Evolutionary conservation across 768 basidiomycete species (phyloP).

Genomic region (Coprinopsis strossmayeri): DNA sequence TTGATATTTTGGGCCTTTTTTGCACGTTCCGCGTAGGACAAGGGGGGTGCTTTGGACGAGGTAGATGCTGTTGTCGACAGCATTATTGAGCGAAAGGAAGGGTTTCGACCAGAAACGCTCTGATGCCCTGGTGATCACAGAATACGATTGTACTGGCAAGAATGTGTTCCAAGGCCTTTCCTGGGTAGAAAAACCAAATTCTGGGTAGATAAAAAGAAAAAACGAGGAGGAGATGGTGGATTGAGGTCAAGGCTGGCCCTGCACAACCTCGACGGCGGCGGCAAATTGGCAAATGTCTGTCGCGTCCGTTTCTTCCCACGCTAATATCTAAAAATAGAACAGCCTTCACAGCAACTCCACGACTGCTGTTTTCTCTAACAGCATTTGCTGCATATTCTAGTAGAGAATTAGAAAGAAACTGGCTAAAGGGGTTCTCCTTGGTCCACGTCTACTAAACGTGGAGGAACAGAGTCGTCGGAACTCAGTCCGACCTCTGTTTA

Average conservation of each 20-base stretch:
- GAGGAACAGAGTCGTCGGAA: too few species aligned
- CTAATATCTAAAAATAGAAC: slow-evolving; percentile 10
- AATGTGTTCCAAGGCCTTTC: too few species aligned
- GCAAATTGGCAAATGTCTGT: slow-evolving; percentile 8
- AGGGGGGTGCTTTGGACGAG: slow-evolving; percentile 23
- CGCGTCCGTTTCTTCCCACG: slow-evolving; percentile 14
- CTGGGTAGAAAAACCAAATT: too few species aligned
- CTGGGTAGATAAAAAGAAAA: neutral
- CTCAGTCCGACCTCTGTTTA: too few species aligned
- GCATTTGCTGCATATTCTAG: too few species aligned
- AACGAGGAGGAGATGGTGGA: slow-evolving; percentile 10
- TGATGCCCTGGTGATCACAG: slow-evolving; percentile 2
- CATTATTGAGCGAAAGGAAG: slow-evolving; percentile 14
- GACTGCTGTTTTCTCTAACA: too few species aligned
- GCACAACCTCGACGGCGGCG: neutral
- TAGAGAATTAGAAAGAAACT: too few species aligned
- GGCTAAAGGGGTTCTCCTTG: too few species aligned
- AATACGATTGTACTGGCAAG: too few species aligned
- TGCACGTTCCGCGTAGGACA: slow-evolving; percentile 55
- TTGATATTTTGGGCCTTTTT: slow-evolving; percentile 39
- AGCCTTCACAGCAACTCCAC: too few species aligned
- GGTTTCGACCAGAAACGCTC: slow-evolving; percentile 10
- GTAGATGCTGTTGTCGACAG: slow-evolving; percentile 16
- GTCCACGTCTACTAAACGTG: too few species aligned
- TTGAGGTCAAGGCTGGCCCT: neutral